Base-by-base conservation (phyloP, 2,329 filamentous ascomycete species). In the Beauveria caledonica region DNA sequence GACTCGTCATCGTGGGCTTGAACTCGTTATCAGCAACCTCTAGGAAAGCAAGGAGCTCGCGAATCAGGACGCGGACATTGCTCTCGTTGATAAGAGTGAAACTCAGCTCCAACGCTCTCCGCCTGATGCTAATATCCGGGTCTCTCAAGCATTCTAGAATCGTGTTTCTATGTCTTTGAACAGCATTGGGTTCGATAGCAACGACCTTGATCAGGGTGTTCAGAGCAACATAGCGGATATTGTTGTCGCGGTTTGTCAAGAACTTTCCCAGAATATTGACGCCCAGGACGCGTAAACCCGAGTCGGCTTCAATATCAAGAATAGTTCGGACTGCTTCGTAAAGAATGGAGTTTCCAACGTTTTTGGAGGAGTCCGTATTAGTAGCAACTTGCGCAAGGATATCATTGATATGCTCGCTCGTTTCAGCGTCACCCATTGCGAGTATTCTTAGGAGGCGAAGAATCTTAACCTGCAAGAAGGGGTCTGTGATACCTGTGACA, bases 251-350 rank as follows among this genome's bases (percentile, higher is more conserved):
- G 78, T 99, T 99, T n/a, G 92, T 88, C 63, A 99, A 77, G 76
- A 99, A 99, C 72, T 97, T 99, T 72, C 95, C 94, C 25, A 99
- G 84, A 65, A 99, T 99, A 72, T 99, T 99, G 67, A 99, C 94
- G 69, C 94, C 94, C 27, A 99, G 82, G 23, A 99, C 94, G 55
- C 95, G 84, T 64, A 99, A 78, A 40, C 94, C 93, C 10, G 94
- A 96, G 71, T 99, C 95, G 23, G 94, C 95, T 74, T 99, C 94
- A 58, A 99, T 97, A 67, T 99, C 94, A 53, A 99, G 85, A 66
- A 99, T 99, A 0, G 94, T 99, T 48, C 94, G 86, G 42, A 99
- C 94, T 1, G 94, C 90, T 76, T 99, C 94, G 76, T 99, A 99
- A 8, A 99, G 80, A 67, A 99, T 99, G 0, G 94, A 93, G 72